Base-by-base conservation (phyloP, 371 early-diverging fungal species). In the Rhizopus sp. region DNA sequence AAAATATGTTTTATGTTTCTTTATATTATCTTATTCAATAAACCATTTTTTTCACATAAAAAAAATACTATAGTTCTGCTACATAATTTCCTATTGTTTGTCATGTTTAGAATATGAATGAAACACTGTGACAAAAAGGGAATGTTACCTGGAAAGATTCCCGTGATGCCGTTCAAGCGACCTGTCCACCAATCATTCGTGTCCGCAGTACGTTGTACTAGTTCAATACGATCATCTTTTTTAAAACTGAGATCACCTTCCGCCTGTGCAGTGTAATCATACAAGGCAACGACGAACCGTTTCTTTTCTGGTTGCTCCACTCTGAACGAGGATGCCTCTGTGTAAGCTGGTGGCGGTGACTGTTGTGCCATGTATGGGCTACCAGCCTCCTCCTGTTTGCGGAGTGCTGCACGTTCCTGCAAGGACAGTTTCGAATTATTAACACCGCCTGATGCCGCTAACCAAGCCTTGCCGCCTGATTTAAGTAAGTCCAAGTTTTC, bases 161-260 rank as follows among this genome's bases (percentile, higher is more conserved):
- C 92, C 30, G 69, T 74, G 1, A 49, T 37, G 8, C 88, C 89
- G 54, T 84, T 78, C 29, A 87, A 55, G 35, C 64, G 70, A 2
- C 92, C 92, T 0, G 82, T 87, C 92, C 92, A 91, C 92, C 92
- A 91, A 56, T 83, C 90, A 61, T 91, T 79, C 7, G 63, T 55
- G 52, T 77, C 80, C 8, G 65, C 60, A 0, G 88, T 84, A 47
- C 81, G 69, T 60, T 87, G 66, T n/a, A 89, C 16, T 6, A 91
- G 50, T 68, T 89, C 86, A 53, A 91, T 89, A 8, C 59, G 52
- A 53, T 91, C 91, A 62, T 84, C 85, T 53, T 82, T 84, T 5
- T 66, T 64, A 73, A 91, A 89, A 17, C 73, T 63, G 48, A 91
- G 62, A 63, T 91, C 92, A 9, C 89, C 89, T 6, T 77, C 82